phyloP scores from a whole-genome alignment of 2,329 filamentous ascomycete genomes.

The Pseudocercospora eumusae region DNA sequence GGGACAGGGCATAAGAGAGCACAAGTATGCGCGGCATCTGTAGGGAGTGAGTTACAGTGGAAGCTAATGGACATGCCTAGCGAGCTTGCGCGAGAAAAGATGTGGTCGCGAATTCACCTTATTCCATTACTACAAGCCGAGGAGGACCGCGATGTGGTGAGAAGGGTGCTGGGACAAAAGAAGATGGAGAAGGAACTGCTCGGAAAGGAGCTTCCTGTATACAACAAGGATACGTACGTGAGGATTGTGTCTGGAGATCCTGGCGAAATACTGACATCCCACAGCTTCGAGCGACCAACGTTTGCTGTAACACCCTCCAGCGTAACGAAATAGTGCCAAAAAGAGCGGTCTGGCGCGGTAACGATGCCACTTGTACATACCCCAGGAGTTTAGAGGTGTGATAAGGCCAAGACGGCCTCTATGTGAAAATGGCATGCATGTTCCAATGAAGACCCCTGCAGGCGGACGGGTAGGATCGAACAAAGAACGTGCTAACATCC shows the following conservation, averaged over 20 bases:
- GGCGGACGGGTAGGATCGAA: neutral
- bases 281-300: slow-evolving; percentile 78
- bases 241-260: neutral
- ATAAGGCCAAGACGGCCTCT: neutral
- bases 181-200: slow-evolving; percentile 86
- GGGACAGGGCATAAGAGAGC: slow-evolving; percentile 80
- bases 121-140: slow-evolving; percentile 93
- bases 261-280: slow-evolving; percentile 16
- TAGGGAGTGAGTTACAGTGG: slow-evolving; percentile 60
- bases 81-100: slow-evolving; percentile 93
- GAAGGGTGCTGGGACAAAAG: slow-evolving; percentile 82
- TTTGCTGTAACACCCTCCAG: slow-evolving; percentile 69
- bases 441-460: neutral
- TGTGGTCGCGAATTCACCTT: slow-evolving; percentile 95
- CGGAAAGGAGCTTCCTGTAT: slow-evolving; percentile 79
- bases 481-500: neutral
- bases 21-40: slow-evolving; percentile 67
- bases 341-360: neutral
- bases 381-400: slow-evolving; percentile 9
- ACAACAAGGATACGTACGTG: slow-evolving; percentile 81
- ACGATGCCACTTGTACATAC: slow-evolving; percentile 15
- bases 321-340: slow-evolving; percentile 54
- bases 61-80: slow-evolving; percentile 51
- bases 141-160: slow-evolving; percentile 91
- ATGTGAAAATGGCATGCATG: slow-evolving; percentile 9